phyloP scores from a whole-genome alignment of 1,284 basidiomycete genomes.

The Thelephora terrestris region DNA sequence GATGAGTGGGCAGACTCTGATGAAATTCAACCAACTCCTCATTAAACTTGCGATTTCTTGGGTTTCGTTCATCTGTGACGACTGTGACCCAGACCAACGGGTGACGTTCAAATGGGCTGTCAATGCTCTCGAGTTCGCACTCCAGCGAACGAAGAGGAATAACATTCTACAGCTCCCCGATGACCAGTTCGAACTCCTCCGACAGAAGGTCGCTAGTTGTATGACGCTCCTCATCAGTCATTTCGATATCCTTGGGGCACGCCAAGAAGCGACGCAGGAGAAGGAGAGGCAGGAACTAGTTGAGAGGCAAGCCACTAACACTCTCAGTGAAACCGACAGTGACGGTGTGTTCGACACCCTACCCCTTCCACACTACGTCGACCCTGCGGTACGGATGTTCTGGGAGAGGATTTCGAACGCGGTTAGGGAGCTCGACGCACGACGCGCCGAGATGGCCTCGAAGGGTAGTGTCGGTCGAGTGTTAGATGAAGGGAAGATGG shows the following conservation, averaged over 20 bases:
- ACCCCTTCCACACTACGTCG: slow-evolving; percentile 34
- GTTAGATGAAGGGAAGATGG: slow-evolving; percentile 82
- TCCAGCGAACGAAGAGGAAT: slow-evolving; percentile 82
- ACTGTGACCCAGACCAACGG: slow-evolving; percentile 93
- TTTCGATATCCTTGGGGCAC: slow-evolving; percentile 95
- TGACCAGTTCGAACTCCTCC: slow-evolving; percentile 82
- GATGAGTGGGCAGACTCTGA: slow-evolving; percentile 67
- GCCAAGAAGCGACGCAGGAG: slow-evolving; percentile 83
- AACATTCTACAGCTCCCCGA: slow-evolving; percentile 86
- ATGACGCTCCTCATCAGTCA: slow-evolving; percentile 95
- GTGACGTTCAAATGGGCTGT: slow-evolving; percentile 99
- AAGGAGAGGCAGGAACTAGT: slow-evolving; percentile 73
- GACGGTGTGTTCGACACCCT: slow-evolving; percentile 30
- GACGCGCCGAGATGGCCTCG: slow-evolving; percentile 50
- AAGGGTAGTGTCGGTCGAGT: slow-evolving; percentile 81
- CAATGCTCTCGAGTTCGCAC: slow-evolving; percentile 89
- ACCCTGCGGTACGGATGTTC: slow-evolving; percentile 57
- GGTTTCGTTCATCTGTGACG: slow-evolving; percentile 98
- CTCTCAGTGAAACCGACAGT: slow-evolving; percentile 37
- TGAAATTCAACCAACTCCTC: slow-evolving; percentile 74
- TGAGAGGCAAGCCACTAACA: slow-evolving; percentile 47
- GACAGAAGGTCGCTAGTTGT: slow-evolving; percentile 90
- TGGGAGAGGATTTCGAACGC: slow-evolving; percentile 61
- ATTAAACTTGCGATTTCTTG: slow-evolving; percentile 90
- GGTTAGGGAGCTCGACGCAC: slow-evolving; percentile 34